Percentiles rank a stretch among this genome's conserved stretches.
Evolutionary conservation across 202 grass and related monocot species (phyloP).

Genomic region (Musa balbisiana): DNA sequence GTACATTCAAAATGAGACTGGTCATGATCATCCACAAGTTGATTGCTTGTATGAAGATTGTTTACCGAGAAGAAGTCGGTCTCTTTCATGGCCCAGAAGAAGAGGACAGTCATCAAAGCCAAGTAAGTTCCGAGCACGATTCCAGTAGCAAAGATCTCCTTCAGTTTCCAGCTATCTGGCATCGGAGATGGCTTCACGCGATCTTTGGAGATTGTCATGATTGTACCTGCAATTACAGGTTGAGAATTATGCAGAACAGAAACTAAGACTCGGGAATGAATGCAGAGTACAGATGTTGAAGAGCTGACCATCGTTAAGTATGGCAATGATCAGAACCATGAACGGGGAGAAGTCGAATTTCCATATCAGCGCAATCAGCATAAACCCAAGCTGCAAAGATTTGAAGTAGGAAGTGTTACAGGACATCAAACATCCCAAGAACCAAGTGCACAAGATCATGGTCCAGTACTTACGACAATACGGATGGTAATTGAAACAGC

Average conservation of each 20-base stretch:
- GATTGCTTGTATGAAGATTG: background rate
- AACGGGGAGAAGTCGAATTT: constrained; percentile 85
- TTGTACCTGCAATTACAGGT: constrained; percentile 53
- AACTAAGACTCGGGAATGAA: background rate
- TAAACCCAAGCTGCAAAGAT: constrained; percentile 57
- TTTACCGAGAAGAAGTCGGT: constrained; percentile 79
- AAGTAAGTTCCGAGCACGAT: constrained; percentile 71
- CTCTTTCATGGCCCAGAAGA: constrained; percentile 83
- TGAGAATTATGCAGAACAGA: background rate
- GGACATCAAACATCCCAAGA: background rate
- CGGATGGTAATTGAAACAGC: constrained; percentile 97
- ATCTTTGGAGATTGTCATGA: constrained; percentile 98
- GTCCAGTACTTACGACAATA: constrained; percentile 69
- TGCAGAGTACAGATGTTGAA: background rate
- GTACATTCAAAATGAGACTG: no score
- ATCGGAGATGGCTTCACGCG: constrained; percentile 82
- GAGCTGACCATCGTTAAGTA: constrained; percentile 78
- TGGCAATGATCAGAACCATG: constrained; percentile 97
- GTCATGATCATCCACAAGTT: no score
- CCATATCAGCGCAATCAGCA: constrained; percentile 97
- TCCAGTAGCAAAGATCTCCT: constrained; percentile 90
- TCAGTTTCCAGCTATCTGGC: constrained; percentile 94
- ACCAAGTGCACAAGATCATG: background rate
- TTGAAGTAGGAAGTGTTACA: constrained; percentile 19
- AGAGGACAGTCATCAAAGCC: constrained; percentile 86